Base-by-base conservation (phyloP, 2,329 filamentous ascomycete species). In the Fusarium torulosum region DNA sequence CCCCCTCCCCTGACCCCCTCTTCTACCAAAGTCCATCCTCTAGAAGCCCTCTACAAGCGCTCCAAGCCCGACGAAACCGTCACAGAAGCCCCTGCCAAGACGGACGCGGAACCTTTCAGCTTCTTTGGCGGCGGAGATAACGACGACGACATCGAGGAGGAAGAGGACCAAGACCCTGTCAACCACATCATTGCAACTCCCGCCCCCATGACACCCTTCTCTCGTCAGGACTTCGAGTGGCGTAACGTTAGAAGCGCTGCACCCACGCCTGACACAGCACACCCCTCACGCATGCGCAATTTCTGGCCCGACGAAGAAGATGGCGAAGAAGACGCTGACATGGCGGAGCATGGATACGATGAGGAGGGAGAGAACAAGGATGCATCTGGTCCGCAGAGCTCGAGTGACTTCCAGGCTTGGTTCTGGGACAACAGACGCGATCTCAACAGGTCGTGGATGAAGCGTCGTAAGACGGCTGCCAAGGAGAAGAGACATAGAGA, bases 41-140 rank as follows among this genome's bases (percentile, higher is more conserved):
- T 98, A 2, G 94, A 98, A 81, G 93, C 93, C 1, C 86, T 98
- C 4, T 99, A 96, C 84, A 98, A 97, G 80, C 88, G 88, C 6
- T 79, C 87, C 29, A 85, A 87, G 35, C 77, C 81, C 31, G 77
- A 78, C 6, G 78, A 76, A 63, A 69, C 80, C 72, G 50, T 79
- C 66, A 25, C 81, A 71, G 51, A 69, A 35, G 67, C 75, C 1
- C 67, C 76, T 35, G 63, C 73, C 60, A 62, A 82, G 73, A 68
- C 85, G 72, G 69, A 86, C 81, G 61, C 87, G 76, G 54, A 90
- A 81, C 71, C 82, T 13, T 97, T 97, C 78, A 93, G 85, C 75
- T 97, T 97, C 81, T 97, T 97, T 75, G 83, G 80, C 23, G 78
- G 74, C 29, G 80, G 80, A 20, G 82, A 86, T 3, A 77, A 80